A percentile compares a stretch with the other conserved stretches of the same genome.
Conservation (phyloP, 495 filamentous ascomycete species). For the Margaritispora aquatica region DNA sequence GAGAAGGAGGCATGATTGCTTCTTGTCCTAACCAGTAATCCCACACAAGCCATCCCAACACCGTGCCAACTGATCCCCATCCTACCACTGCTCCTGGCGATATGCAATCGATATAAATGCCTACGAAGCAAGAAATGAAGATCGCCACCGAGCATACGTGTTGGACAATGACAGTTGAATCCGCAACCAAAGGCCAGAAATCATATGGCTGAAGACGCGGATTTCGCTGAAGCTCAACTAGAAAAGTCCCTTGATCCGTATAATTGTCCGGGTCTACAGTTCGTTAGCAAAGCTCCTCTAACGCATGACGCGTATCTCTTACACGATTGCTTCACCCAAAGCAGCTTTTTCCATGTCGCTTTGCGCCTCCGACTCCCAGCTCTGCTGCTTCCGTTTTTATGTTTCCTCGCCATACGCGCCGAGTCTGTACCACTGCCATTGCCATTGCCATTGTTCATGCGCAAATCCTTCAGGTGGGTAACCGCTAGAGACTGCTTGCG, state of each 20-base stretch:
- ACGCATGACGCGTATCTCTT: slow-evolving; percentile 24
- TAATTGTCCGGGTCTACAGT: slow-evolving; percentile 89
- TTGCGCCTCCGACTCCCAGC: slow-evolving; percentile 55
- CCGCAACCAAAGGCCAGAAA: slow-evolving; percentile 94
- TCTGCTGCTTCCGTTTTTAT: slow-evolving; percentile 33
- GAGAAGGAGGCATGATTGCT: slow-evolving; percentile 29
- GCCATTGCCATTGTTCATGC: slow-evolving; percentile 25
- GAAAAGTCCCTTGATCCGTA: slow-evolving; percentile 91
- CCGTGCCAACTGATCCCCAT: slow-evolving; percentile 74
- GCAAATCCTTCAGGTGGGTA: slow-evolving; percentile 29
- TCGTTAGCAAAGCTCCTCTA: slow-evolving; percentile 1
- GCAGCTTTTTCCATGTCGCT: slow-evolving; percentile 81
- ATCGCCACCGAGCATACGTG: slow-evolving; percentile 92
- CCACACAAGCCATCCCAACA: slow-evolving; percentile 86
- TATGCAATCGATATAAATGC: slow-evolving; percentile 78
- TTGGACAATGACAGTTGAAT: slow-evolving; percentile 94
- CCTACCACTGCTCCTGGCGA: slow-evolving; percentile 81
- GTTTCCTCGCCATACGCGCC: slow-evolving; percentile 28
- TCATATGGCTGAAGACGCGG: slow-evolving; percentile 92
- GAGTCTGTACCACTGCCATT: slow-evolving; percentile 20
- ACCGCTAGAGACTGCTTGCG: slow-evolving; percentile 43
- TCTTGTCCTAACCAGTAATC: slow-evolving; percentile 76
- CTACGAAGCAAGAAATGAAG: slow-evolving; percentile 89
- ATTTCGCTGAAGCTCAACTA: slow-evolving; percentile 93
- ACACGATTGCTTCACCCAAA: slow-evolving; percentile 98